Evolutionary conservation across 352 stramenopile genomes (phyloP).

Genomic region (Globisporangium paroecandrum): DNA sequence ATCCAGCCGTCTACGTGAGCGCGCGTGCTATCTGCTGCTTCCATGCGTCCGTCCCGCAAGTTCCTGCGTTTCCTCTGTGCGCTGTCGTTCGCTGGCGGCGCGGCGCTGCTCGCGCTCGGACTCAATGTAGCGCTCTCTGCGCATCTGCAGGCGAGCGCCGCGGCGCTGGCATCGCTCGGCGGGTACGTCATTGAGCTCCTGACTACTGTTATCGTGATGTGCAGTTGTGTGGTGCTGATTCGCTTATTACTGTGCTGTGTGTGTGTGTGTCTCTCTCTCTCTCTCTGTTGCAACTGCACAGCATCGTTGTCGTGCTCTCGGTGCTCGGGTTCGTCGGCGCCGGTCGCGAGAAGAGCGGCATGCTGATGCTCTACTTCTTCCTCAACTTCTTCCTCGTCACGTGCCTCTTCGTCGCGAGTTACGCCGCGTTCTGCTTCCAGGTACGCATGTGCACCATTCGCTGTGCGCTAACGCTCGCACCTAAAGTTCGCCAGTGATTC

Average conservation of each 20-base stretch:
- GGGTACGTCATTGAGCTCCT: constrained; percentile 12
- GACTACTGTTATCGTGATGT: background rate
- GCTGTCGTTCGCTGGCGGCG: constrained; percentile 52
- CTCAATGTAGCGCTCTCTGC: constrained; percentile 48
- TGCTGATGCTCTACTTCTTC: constrained; percentile 79
- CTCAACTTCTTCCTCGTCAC: constrained; percentile 63
- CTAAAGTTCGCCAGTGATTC: background rate
- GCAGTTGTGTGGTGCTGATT: background rate
- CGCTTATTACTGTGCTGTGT: constrained; percentile 9
- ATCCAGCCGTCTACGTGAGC: background rate
- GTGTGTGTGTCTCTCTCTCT: background rate
- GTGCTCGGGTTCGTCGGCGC: constrained; percentile 61
- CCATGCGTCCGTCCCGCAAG: constrained; percentile 65
- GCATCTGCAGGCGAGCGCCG: constrained; percentile 49
- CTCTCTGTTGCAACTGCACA: constrained; percentile 6
- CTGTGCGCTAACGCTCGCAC: background rate
- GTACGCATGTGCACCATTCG: background rate
- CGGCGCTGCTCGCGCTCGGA: constrained; percentile 45
- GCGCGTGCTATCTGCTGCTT: background rate
- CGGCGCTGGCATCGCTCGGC: constrained; percentile 40
- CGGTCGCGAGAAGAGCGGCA: constrained; percentile 54
- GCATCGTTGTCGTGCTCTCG: constrained; percentile 47
- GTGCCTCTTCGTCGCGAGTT: constrained; percentile 57
- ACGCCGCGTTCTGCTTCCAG: constrained; percentile 64
- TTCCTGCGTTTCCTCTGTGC: constrained; percentile 54